These are phyloP conservation scores for Jaltomata sinuosa DNA, from an alignment of 257 asterid genomes.

Conservation along the genomic window DNA sequence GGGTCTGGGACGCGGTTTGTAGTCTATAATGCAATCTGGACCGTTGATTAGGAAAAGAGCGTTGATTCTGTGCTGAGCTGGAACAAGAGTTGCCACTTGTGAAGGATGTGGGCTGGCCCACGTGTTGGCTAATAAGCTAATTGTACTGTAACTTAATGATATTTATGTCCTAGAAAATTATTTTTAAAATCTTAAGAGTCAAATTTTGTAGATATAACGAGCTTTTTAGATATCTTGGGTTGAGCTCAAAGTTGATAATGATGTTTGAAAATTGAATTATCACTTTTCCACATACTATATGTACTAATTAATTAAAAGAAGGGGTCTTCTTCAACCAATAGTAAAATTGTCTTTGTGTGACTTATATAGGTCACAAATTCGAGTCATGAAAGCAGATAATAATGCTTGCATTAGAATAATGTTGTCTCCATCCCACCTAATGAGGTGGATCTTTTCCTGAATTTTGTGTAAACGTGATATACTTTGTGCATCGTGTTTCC, in stretches of 20 bases:
- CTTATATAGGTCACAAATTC: accelerated
- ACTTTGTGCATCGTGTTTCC: accelerated
- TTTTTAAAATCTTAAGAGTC: background rate
- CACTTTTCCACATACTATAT: background rate
- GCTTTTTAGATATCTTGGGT: background rate
- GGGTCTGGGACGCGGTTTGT: slow-evolving; percentile 33
- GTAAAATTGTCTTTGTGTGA: background rate
- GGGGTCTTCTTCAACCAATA: no score
- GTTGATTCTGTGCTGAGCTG: background rate
- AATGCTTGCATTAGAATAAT: background rate
- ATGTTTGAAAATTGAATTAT: background rate
- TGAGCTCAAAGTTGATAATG: background rate
- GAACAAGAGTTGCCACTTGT: background rate
- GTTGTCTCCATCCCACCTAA: background rate
- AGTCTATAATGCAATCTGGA: slow-evolving; percentile 14
- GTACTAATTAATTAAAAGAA: background rate
- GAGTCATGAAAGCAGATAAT: accelerated
- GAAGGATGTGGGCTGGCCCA: background rate
- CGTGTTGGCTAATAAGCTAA: background rate
- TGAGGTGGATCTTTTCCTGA: background rate
- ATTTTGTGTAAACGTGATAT: background rate
- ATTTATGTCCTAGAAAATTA: background rate
- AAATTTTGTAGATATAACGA: background rate
- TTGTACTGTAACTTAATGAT: background rate
- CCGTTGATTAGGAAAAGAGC: slow-evolving; percentile 21